These are phyloP conservation scores for Fusarium coffeatum DNA, from an alignment of 2,329 filamentous ascomycete genomes.

Conservation along the genomic window DNA sequence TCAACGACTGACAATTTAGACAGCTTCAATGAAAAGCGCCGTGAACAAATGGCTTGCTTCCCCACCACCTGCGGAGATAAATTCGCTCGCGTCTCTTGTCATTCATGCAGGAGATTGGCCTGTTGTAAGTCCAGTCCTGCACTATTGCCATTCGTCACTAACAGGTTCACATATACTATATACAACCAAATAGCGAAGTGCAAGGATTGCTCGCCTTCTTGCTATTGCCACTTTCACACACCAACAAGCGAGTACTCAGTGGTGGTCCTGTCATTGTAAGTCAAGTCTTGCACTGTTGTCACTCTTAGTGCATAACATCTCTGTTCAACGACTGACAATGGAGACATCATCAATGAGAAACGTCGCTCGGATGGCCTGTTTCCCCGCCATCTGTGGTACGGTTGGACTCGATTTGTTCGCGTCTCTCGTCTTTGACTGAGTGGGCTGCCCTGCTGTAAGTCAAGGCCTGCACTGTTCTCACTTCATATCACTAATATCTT, in stretches of 20 bases:
- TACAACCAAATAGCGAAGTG: not conserved
- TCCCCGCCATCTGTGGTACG: too few species aligned
- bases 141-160: not conserved
- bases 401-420: too few species aligned
- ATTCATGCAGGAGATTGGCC: accelerated
- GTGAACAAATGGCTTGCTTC: not conserved
- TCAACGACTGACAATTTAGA: accelerated
- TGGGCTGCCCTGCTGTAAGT: accelerated
- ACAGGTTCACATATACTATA: not conserved
- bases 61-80: not conserved
- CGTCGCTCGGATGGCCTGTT: too few species aligned
- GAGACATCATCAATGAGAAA: too few species aligned
- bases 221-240: accelerated
- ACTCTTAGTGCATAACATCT: too few species aligned
- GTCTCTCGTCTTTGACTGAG: too few species aligned
- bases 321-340: too few species aligned
- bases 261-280: not conserved
- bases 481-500: not conserved
- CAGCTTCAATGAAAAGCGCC: not conserved
- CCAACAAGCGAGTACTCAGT: not conserved
- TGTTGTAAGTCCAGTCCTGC: not conserved
- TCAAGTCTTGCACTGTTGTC: not conserved
- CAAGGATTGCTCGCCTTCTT: not conserved
- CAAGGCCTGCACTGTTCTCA: not conserved
- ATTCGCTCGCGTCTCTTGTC: not conserved